A percentile compares a stretch with the other conserved stretches of the same genome.
Evolutionary conservation across 495 filamentous ascomycete genomes (phyloP).

Genomic region (Neurospora sp.): DNA sequence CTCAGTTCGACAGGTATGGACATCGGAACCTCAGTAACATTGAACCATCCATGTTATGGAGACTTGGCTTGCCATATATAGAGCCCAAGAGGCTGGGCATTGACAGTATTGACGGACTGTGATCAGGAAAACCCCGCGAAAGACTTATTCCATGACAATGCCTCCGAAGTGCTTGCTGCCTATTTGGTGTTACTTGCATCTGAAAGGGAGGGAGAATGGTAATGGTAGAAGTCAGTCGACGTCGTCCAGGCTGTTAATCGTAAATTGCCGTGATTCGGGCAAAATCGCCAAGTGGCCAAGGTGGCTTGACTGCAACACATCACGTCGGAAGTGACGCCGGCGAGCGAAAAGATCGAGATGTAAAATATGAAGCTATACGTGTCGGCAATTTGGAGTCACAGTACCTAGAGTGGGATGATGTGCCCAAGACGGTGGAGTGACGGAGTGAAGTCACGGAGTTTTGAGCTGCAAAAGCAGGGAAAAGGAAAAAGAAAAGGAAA

Average conservation of each 20-base stretch:
- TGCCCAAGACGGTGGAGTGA: neutral
- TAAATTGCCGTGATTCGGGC: neutral
- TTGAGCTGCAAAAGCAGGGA: neutral
- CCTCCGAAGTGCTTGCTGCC: neutral
- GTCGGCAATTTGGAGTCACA: neutral
- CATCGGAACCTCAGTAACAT: neutral
- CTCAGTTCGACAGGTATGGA: neutral
- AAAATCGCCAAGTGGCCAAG: neutral
- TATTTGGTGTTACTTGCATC: neutral
- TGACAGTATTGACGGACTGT: neutral
- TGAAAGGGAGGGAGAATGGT: neutral
- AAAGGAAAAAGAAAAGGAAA: neutral
- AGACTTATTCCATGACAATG: neutral
- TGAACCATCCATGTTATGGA: neutral
- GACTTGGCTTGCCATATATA: too few relatives aligned
- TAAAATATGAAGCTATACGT: neutral
- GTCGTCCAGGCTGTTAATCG: neutral
- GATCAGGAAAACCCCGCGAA: neutral
- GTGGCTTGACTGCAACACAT: neutral
- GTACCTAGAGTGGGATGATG: neutral
- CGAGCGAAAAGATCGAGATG: neutral
- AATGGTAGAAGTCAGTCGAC: neutral
- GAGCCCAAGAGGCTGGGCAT: neutral
- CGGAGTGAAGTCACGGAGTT: neutral
- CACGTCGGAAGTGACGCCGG: neutral